Percentiles rank a stretch among this genome's conserved stretches.
phyloP scores from a whole-genome alignment of 345 rosid genomes.

The Populus euphratica region DNA sequence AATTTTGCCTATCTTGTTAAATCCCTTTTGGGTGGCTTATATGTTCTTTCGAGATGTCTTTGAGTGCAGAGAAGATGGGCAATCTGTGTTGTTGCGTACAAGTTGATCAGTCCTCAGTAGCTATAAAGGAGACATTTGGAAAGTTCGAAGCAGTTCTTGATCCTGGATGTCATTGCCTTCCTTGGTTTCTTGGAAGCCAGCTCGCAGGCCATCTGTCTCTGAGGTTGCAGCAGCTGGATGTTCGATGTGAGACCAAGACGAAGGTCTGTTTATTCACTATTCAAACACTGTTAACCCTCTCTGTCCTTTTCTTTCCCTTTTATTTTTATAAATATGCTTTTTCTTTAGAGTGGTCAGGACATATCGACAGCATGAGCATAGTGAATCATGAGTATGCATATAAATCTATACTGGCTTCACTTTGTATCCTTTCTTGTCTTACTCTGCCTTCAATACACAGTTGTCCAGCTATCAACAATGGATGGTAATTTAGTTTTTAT shows the following conservation, averaged over 20 bases:
- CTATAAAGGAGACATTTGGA: conserved; percentile 40
- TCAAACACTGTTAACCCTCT: neutral
- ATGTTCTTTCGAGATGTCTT: neutral
- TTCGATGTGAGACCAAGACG: conserved; percentile 44
- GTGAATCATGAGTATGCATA: neutral
- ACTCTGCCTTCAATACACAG: neutral
- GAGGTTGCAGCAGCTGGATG: conserved; percentile 43
- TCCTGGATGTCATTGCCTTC: conserved; percentile 45
- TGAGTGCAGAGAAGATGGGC: conserved; percentile 34
- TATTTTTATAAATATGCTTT: neutral
- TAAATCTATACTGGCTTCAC: neutral
- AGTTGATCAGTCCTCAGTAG: conserved; percentile 41
- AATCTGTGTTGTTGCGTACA: conserved; percentile 29
- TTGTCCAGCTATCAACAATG: neutral
- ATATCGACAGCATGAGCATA: neutral
- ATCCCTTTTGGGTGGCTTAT: neutral
- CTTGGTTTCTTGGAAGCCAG: conserved; percentile 41
- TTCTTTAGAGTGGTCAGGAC: neutral
- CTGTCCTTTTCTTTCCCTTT: neutral
- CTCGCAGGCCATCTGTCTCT: conserved; percentile 37
- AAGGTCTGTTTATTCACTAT: conserved; percentile 17
- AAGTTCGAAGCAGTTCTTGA: conserved; percentile 38
- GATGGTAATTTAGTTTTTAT: neutral
- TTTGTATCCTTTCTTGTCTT: neutral
- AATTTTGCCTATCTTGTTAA: neutral